These are phyloP conservation scores for Leptographium galeiforme DNA, from an alignment of 2,329 filamentous ascomycete genomes.

Conservation along the genomic window DNA sequence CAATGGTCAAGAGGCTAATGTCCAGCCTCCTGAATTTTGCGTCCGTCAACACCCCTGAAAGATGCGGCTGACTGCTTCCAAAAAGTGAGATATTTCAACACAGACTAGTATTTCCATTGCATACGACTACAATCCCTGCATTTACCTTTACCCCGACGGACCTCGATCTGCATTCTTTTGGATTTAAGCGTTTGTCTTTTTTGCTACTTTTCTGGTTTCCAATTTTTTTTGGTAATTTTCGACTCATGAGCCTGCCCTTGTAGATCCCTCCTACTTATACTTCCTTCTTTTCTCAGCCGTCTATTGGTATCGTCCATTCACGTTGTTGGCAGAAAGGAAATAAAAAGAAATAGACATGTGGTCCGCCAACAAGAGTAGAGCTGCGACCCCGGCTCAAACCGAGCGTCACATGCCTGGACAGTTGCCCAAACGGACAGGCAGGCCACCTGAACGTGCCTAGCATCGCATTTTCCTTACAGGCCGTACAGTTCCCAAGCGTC, in stretches of 20 bases:
- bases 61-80: too few species aligned
- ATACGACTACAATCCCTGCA: too few species aligned
- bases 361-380: neutral
- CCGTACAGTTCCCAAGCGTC: constrained; percentile 12
- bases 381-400: neutral
- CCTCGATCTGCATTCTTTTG: neutral
- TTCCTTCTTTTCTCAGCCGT: neutral
- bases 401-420: too few species aligned
- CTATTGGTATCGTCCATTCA: constrained; percentile 2
- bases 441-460: neutral
- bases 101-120: too few species aligned
- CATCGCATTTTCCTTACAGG: constrained; percentile 1
- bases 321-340: neutral
- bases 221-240: neutral
- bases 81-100: too few species aligned
- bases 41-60: neutral
- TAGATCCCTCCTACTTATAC: neutral
- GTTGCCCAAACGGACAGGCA: neutral
- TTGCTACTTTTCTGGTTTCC: neutral
- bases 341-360: neutral
- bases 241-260: neutral
- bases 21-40: neutral
- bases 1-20: too few species aligned
- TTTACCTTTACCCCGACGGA: too few species aligned
- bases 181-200: neutral